Base-by-base conservation (phyloP, 176 grass and related monocot species). In the Dendrocalamus sinicus region DNA sequence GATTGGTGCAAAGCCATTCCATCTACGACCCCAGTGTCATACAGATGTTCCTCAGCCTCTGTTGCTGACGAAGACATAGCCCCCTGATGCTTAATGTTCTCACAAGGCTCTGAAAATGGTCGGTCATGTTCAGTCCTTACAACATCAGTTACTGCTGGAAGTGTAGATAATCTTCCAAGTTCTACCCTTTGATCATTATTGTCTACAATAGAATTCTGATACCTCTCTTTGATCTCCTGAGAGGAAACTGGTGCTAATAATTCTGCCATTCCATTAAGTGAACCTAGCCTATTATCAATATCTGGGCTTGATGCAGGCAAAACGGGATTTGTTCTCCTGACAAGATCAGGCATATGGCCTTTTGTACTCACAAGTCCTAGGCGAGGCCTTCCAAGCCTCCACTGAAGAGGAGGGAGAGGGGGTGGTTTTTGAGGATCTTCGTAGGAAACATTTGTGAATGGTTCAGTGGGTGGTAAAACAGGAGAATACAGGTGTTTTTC, bases 371-470 rank as follows among this genome's bases (percentile, higher is more conserved):
- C 41, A 81, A 87, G 47, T 43, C 81, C 85, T 72, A 89, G 46
- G 3, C 11, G 72, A 73, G 91, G 90, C 86, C 87, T 94, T 80
- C 86, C 93, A 40, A 88, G 70, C 84, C 96, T 99, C 96, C 96
- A 99, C 17, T 90, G 91, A 71, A 99, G 88, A 55, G 97, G 97
- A 82, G 97, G 97, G 76, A 99, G 93, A 85, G 96, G 93, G 43
- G 92, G 94, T 80, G 81, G 89, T 62, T 88, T 92, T 80, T 88
- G 69, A 58, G 63, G 72, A 82, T 97, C 88, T 83, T 92, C 65
- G 24, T 60, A 85, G 12, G 80, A 89, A 69, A 52, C n/a, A 89
- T 84, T 87, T 51, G 69, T 79, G 78, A 84, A 52, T 79, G 73
- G 67, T 70, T 83, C 44, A 22, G 43, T 52, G 37, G 62, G 44